A percentile compares a stretch with the other conserved stretches of the same genome.
These are phyloP conservation scores for Aspergillus sp. DNA, from an alignment of 2,329 filamentous ascomycete species.

Conservation along the genomic window DNA sequence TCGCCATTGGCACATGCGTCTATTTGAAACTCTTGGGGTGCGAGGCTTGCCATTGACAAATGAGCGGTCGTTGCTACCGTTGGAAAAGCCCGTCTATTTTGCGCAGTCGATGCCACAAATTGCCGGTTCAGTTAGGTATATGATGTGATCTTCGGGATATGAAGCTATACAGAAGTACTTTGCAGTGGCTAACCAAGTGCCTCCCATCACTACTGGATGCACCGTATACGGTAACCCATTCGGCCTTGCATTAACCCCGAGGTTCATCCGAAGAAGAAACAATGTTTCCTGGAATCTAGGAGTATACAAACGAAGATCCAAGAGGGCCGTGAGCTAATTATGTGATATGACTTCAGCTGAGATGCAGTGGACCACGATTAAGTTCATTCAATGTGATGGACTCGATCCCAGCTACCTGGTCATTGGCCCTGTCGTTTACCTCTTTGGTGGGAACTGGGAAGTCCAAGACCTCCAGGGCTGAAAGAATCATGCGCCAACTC, in stretches of 20 bases:
- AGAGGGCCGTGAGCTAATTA: not conserved
- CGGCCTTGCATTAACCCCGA: not conserved
- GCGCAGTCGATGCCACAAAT: constrained; percentile 7
- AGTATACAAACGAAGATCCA: not conserved
- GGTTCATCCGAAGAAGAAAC: not conserved
- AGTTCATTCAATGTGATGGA: constrained; percentile 1
- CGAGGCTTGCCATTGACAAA: constrained; percentile 6
- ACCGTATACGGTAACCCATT: no score
- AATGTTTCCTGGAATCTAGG: not conserved
- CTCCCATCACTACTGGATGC: no score
- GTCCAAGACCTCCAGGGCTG: not conserved
- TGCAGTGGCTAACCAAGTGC: no score
- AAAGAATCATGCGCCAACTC: constrained; percentile 16
- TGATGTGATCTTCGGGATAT: not conserved
- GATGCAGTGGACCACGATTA: not conserved
- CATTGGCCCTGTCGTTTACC: constrained; percentile 15
- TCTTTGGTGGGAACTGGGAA: not conserved
- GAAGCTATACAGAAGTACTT: no score
- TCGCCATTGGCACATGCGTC: constrained; percentile 5
- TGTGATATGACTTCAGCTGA: constrained; percentile 2
- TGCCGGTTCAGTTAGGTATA: not conserved
- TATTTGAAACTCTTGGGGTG: not conserved
- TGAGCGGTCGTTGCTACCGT: constrained; percentile 3
- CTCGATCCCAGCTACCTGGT: constrained; percentile 19
- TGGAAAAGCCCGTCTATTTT: not conserved